Evolutionary conservation across 805 yeast genomes (phyloP), one percentile per base, ranked within the genome.

Genomic region (Suhomyces vadensis): DNA sequence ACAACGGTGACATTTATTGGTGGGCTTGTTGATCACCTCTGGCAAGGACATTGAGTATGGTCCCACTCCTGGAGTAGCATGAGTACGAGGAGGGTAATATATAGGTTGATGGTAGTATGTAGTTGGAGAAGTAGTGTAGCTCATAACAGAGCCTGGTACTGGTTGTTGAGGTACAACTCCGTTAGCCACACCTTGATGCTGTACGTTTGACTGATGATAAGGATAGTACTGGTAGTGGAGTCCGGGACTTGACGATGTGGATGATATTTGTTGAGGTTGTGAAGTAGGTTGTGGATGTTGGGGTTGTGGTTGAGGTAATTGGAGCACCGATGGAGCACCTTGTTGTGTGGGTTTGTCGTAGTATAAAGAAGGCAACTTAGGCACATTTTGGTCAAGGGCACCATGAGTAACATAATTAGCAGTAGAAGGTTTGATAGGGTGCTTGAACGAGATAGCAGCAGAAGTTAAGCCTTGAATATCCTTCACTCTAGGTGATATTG

Each of bases 1-100:
- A 47, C 76, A 71, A 24, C 76, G 53, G 43, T 71, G 75, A 43
- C 76, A 71, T 48, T 63, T 65, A 47, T 70, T 67, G 42, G 54
- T 56, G 24, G 64, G 61, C 45, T 64, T 64, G 44, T 63, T 62
- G 21, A 65, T 60, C 23, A 65, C 63, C 48, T 65, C 70, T 2
- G 69, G 69, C 0, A 57, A 51, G 20, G 41, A 42, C 39, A 41
- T 29, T 6, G 41, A 24, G 39, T 43, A 43, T 5, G 48, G 31
- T 8, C 24, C 38, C 5, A 42, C 44, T 20, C 25, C 35, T 19
- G 35, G 27, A 8, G 44, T 21, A 9, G 40, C 46, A 19, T 35
- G 35, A 35, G 42, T n/a, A 11, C 14, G 5, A 21, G 24, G 23
- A 24, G 33, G 44, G 31, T 37, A 43, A 24, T 47, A 49, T 17